Conservation (phyloP, 2,329 filamentous ascomycete genomes). For the Stagonosporopsis rhizophila region DNA sequence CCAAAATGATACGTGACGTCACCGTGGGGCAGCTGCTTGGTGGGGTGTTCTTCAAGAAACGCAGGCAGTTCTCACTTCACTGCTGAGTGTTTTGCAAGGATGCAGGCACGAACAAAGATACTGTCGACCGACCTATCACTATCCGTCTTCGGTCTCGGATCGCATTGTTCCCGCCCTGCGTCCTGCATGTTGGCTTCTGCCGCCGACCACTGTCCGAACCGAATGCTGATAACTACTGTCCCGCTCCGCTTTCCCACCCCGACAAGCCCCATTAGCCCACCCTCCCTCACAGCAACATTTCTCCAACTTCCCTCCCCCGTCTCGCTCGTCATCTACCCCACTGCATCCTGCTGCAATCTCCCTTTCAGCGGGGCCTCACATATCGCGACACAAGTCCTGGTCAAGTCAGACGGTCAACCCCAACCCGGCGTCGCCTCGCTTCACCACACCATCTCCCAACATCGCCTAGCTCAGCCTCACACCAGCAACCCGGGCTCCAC, state of each 20-base stretch:
- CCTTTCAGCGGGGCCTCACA: too few relatives aligned
- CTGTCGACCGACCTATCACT: too few relatives aligned
- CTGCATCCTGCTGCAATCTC: background rate
- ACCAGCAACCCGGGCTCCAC: slow-evolving; percentile 1
- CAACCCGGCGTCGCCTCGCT: background rate
- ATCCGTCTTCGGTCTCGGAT: too few relatives aligned
- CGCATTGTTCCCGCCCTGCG: background rate
- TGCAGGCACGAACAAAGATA: background rate
- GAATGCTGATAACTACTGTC: too few relatives aligned
- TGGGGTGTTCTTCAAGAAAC: background rate
- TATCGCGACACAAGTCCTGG: too few relatives aligned
- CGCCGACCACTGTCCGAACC: slow-evolving; percentile 4
- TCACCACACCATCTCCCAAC: slow-evolving; percentile 11
- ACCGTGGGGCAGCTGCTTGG: background rate
- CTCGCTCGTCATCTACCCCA: background rate
- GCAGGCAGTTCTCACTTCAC: background rate
- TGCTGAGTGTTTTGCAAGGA: background rate
- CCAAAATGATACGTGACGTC: slow-evolving; percentile 8
- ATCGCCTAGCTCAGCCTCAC: slow-evolving; percentile 18
- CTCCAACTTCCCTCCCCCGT: background rate
- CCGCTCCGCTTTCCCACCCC: background rate
- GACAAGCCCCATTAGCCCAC: too few relatives aligned
- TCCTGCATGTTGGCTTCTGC: background rate
- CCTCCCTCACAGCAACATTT: background rate
- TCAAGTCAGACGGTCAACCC: background rate